phyloP scores from a whole-genome alignment of 108 stramenopile genomes.

The Bacterosira constricta region DNA sequence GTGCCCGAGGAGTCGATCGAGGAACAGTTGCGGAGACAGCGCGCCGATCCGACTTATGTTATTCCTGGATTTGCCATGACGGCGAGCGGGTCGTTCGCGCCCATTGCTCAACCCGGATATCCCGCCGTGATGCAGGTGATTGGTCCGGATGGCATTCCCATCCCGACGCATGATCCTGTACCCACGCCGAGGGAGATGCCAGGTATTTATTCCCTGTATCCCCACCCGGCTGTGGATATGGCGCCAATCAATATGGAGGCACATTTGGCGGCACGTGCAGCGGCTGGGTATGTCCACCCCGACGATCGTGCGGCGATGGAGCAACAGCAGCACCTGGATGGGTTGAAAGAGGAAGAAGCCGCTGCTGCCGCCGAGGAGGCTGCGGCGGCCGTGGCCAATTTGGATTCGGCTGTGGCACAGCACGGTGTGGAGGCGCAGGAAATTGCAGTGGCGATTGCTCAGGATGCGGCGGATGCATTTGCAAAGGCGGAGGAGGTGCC shows the following conservation, averaged over 20 bases:
- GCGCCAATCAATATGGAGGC: constrained; percentile 34
- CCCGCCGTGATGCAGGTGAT: constrained; percentile 27
- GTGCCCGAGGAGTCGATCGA: constrained; percentile 45
- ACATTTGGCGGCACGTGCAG: constrained; percentile 15
- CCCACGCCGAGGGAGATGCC: constrained; percentile 16
- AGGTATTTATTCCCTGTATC: constrained; percentile 33
- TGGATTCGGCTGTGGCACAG: constrained; percentile 16
- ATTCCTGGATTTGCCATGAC: constrained; percentile 49
- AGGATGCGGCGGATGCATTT: constrained; percentile 22
- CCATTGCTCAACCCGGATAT: constrained; percentile 16
- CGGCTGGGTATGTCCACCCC: constrained; percentile 44
- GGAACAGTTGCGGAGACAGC: constrained; percentile 40
- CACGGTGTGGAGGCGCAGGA: constrained; percentile 1
- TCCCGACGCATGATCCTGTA: constrained; percentile 18
- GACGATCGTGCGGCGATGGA: constrained; percentile 9
- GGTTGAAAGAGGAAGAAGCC: constrained; percentile 6
- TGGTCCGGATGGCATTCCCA: constrained; percentile 44
- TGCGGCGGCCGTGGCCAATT: constrained; percentile 24
- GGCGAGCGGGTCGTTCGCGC: constrained; percentile 19
- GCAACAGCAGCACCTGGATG: constrained; percentile 7
- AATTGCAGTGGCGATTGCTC: constrained; percentile 33
- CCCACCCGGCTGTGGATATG: constrained; percentile 39
- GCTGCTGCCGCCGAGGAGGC: constrained; percentile 21
- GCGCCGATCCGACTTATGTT: constrained; percentile 44
- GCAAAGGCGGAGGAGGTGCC: constrained; percentile 6